phyloP scores from a whole-genome alignment of 1,139 yeast genomes.

The Blastobotrys elegans region DNA sequence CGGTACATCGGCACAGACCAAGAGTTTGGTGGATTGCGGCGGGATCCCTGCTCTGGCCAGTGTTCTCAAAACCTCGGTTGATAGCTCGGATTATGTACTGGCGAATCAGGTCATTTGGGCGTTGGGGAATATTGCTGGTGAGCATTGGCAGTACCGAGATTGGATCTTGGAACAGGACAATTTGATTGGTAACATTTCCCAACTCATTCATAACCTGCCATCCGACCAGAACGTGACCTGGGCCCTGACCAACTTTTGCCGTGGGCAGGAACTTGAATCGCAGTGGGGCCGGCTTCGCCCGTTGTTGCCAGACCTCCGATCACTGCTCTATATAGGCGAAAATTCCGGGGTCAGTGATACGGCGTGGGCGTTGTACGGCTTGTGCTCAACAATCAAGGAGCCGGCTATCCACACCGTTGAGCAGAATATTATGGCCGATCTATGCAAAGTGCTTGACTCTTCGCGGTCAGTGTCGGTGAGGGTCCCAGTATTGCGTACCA shows the following conservation, averaged over 20 bases:
- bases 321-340: neutral
- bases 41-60: conserved; percentile 3
- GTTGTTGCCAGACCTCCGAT: conserved; percentile 2
- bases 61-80: neutral
- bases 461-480: conserved; percentile 7
- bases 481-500: conserved; percentile 6
- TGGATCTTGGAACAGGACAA: conserved; percentile 2
- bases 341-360: conserved; percentile 7
- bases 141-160: conserved; percentile 7
- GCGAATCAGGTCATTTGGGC: conserved; percentile 13
- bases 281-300: conserved; percentile 5
- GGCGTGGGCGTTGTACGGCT: conserved; percentile 8
- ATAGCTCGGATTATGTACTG: neutral
- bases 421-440: neutral
- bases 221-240: conserved; percentile 12
- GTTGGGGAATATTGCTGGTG: conserved; percentile 12
- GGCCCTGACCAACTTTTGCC: conserved; percentile 11
- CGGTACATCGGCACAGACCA: conserved; percentile 9
- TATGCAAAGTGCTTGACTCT: neutral
- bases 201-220: neutral
- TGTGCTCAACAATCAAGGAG: conserved; percentile 7
- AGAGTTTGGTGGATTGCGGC: conserved; percentile 4
- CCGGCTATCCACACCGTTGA: conserved; percentile 1
- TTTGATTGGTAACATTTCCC: neutral
- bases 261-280: conserved; percentile 7